A percentile compares a stretch with the other conserved stretches of the same genome.
These are phyloP conservation scores for Rhodamnia argentea DNA, from an alignment of 345 rosid species.

Conservation along the genomic window DNA sequence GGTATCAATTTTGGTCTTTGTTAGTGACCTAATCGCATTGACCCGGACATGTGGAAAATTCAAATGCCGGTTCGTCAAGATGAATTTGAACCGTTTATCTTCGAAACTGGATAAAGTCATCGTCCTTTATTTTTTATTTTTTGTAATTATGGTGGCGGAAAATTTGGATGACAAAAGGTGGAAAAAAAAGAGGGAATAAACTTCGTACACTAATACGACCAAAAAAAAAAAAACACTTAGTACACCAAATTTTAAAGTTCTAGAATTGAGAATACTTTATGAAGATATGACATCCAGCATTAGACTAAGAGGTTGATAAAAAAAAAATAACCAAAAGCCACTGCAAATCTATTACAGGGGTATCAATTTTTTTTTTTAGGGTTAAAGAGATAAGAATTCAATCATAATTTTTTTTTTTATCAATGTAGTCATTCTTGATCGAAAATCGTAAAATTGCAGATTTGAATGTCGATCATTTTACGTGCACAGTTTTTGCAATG, in stretches of 20 bases:
- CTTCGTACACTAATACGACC: too few species aligned
- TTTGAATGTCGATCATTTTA: too few species aligned
- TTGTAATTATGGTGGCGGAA: not conserved
- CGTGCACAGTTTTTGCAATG: too few species aligned
- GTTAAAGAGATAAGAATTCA: too few species aligned
- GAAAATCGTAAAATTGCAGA: too few species aligned
- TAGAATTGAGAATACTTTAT: not conserved
- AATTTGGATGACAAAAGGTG: not conserved
- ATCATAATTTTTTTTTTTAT: too few species aligned
- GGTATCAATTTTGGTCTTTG: not conserved
- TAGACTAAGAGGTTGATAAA: not conserved
- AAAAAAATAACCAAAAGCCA: not conserved
- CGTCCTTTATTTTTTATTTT: not conserved
- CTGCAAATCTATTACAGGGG: accelerated
- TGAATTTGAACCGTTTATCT: not conserved
- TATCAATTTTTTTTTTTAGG: too few species aligned
- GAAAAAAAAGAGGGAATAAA: not conserved
- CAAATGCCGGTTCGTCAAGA: not conserved
- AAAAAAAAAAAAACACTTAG: too few species aligned
- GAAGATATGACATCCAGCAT: not conserved
- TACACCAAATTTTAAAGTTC: not conserved
- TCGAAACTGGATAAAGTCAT: not conserved
- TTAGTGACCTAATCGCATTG: not conserved
- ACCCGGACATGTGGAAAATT: not conserved
- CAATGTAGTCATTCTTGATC: too few species aligned